phyloP scores from a whole-genome alignment of 768 basidiomycete genomes.

The Lentinula sp. region DNA sequence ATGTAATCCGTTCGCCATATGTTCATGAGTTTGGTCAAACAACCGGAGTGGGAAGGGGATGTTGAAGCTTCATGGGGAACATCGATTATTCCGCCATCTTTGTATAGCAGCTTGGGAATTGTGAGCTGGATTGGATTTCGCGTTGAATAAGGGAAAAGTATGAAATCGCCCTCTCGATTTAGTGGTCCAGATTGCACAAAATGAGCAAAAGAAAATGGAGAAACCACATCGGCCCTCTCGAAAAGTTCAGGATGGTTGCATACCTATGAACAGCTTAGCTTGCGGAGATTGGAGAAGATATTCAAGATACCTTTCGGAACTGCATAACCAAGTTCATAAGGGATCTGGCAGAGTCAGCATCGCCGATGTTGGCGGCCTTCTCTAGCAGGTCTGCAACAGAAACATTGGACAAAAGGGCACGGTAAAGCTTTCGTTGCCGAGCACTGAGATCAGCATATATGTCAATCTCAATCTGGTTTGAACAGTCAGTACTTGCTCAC shows the following conservation, averaged over 20 bases:
- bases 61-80: conserved; percentile 53
- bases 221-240: conserved; percentile 91
- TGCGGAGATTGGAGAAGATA: background rate
- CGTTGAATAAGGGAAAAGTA: conserved; percentile 80
- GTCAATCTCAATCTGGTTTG: conserved; percentile 84
- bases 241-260: conserved; percentile 99
- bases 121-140: conserved; percentile 78
- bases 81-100: conserved; percentile 67
- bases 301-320: conserved; percentile 79
- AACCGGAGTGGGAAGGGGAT: conserved; percentile 43
- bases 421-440: conserved; percentile 86
- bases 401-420: conserved; percentile 84
- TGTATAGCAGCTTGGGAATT: conserved; percentile 72
- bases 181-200: conserved; percentile 79
- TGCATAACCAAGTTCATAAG: conserved; percentile 99
- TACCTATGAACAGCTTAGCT: conserved; percentile 41
- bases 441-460: conserved; percentile 92
- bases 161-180: conserved; percentile 82
- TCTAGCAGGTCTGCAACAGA: conserved; percentile 91
- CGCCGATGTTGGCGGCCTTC: conserved; percentile 88
- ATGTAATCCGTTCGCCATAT: conserved; percentile 91
- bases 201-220: conserved; percentile 84
- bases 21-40: conserved; percentile 66
- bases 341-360: conserved; percentile 86
- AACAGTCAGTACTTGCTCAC: background rate